A percentile compares a stretch with the other conserved stretches of the same genome.
phyloP scores from a whole-genome alignment of 768 basidiomycete genomes.

The Amanita inopinata region DNA sequence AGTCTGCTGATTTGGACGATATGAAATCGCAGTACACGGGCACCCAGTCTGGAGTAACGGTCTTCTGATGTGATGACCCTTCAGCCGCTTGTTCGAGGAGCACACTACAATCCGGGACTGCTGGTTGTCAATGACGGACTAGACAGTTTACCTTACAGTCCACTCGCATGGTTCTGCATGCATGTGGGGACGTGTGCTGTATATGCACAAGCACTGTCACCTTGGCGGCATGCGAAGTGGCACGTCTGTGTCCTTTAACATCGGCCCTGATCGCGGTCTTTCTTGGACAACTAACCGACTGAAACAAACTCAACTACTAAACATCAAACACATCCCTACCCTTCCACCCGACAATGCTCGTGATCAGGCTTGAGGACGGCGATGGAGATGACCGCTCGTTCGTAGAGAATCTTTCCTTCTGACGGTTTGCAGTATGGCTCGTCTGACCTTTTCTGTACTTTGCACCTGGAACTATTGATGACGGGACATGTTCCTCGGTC shows the following conservation, averaged over 20 bases:
- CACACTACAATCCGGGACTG: background rate
- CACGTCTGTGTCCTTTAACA: background rate
- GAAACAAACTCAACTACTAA: constrained; percentile 1
- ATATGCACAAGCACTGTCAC: constrained; percentile 5
- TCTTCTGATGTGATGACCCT: constrained; percentile 46
- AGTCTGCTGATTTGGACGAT: constrained; percentile 69
- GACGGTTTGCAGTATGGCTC: too few species aligned
- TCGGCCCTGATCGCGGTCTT: constrained; percentile 1
- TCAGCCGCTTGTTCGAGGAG: background rate
- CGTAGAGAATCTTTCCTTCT: too few species aligned
- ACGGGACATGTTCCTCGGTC: too few species aligned
- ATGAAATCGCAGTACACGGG: constrained; percentile 85
- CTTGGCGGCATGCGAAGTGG: too few species aligned
- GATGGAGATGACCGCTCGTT: background rate
- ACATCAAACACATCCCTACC: constrained; percentile 3
- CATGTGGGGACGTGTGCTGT: background rate
- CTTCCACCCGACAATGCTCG: background rate
- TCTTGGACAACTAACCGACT: constrained; percentile 1
- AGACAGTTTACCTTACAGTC: background rate
- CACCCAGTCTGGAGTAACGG: constrained; percentile 78
- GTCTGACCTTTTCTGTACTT: too few species aligned
- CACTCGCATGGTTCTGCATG: background rate
- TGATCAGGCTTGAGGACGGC: background rate
- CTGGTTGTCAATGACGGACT: background rate
- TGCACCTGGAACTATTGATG: too few species aligned